These are phyloP conservation scores for Parachaetomium inaequale DNA, from an alignment of 495 filamentous ascomycete genomes.

Conservation along the genomic window DNA sequence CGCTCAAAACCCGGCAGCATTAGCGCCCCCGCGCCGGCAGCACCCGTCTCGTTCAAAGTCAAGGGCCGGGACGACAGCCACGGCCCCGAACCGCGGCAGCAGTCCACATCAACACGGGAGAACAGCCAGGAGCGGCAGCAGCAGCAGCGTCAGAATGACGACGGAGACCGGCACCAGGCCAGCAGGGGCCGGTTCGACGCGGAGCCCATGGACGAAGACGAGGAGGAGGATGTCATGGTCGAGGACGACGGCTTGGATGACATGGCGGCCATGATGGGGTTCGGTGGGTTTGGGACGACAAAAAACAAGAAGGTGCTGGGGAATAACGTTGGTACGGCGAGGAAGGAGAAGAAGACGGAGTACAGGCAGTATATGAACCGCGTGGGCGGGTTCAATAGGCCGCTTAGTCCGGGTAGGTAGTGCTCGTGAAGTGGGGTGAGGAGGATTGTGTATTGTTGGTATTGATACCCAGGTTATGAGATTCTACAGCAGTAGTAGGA, in stretches of 20 bases:
- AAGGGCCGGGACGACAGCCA: constrained; percentile 42
- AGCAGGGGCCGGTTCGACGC: constrained; percentile 28
- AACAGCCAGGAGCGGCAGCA: constrained; percentile 4
- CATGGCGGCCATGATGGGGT: constrained; percentile 86
- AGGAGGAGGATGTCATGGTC: constrained; percentile 44
- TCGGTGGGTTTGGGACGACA: constrained; percentile 77
- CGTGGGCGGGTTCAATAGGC: constrained; percentile 91
- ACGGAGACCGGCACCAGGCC: constrained; percentile 13
- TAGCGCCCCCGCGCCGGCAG: constrained; percentile 36
- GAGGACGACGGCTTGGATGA: constrained; percentile 65
- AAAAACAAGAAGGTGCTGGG: constrained; percentile 88
- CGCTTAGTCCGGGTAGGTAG: constrained; percentile 57
- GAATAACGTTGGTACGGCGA: constrained; percentile 77
- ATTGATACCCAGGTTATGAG: constrained; percentile 20
- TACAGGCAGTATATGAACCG: constrained; percentile 99
- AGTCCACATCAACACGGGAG: background rate
- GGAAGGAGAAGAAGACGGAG: constrained; percentile 93
- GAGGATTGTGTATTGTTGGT: constrained; percentile 9
- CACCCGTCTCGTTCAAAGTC: constrained; percentile 38
- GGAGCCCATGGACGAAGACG: constrained; percentile 47
- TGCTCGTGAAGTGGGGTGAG: background rate
- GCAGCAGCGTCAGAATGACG: constrained; percentile 19
- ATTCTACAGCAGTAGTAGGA: background rate
- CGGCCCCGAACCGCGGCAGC: constrained; percentile 15
- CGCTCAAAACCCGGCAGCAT: constrained; percentile 34